phyloP scores from a whole-genome alignment of 139 green algal species.

The Desmodesmus armatus region DNA sequence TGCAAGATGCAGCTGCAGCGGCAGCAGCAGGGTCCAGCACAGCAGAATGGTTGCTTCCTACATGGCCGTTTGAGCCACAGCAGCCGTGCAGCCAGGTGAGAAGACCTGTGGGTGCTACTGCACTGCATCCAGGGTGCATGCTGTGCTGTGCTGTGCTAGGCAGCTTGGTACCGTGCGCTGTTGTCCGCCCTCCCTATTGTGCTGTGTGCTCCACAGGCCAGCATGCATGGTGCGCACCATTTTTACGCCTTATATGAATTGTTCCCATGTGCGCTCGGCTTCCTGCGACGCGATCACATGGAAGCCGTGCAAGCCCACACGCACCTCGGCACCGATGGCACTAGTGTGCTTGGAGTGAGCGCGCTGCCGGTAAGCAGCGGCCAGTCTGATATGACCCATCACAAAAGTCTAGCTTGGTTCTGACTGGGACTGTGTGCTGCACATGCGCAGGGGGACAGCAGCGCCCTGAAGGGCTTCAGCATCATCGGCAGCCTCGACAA shows the following conservation, averaged over 20 bases:
- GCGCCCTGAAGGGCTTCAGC: constrained; percentile 10
- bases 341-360: background rate
- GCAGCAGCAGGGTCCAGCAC: background rate
- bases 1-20: background rate
- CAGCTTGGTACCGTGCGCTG: background rate
- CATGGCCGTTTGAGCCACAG: background rate
- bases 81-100: background rate
- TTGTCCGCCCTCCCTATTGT: too few relatives aligned
- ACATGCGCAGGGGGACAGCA: background rate
- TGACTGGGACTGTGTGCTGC: background rate
- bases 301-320: background rate
- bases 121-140: background rate
- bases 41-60: constrained; percentile 34
- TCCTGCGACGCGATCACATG: background rate
- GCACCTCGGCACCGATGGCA: too few relatives aligned
- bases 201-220: too few relatives aligned
- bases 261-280: background rate
- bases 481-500: constrained; percentile 28
- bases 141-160: background rate
- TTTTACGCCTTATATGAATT: background rate
- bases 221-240: background rate
- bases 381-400: background rate
- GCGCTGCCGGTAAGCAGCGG: background rate
- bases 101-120: background rate
- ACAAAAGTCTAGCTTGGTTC: background rate